Evolutionary conservation across 2,329 filamentous ascomycete species (phyloP).

Genomic region (Colletotrichum sp.): DNA sequence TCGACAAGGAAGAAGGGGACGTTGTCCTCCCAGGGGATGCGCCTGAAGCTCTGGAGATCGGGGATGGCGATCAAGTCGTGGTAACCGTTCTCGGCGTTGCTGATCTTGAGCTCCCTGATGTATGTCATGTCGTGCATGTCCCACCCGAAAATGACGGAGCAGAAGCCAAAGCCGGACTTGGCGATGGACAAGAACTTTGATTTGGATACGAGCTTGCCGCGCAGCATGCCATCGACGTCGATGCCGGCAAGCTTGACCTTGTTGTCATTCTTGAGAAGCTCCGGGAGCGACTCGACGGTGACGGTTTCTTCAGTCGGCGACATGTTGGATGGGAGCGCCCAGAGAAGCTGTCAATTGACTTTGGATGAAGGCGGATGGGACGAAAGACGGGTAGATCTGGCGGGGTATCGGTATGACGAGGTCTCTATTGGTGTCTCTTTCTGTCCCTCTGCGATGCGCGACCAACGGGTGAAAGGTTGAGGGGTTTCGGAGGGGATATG

Average conservation of each 20-base stretch:
- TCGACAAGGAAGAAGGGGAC: conserved; percentile 85
- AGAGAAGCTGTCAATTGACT: conserved; percentile 12
- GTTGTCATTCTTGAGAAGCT: conserved; percentile 72
- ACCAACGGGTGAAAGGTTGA: neutral
- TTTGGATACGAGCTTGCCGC: conserved; percentile 91
- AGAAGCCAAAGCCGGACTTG: conserved; percentile 87
- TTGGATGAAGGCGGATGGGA: conserved; percentile 12
- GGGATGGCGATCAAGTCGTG: conserved; percentile 83
- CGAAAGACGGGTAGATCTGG: neutral
- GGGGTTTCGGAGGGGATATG: neutral
- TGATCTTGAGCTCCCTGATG: conserved; percentile 82
- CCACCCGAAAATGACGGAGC: conserved; percentile 94
- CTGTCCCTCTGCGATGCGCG: neutral
- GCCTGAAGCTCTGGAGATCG: conserved; percentile 77
- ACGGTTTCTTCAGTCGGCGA: conserved; percentile 33
- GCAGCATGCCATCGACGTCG: conserved; percentile 85
- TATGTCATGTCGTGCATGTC: conserved; percentile 97
- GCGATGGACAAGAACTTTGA: conserved; percentile 88
- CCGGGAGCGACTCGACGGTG: conserved; percentile 68
- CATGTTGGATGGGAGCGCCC: conserved; percentile 26
- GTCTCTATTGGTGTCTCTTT: neutral
- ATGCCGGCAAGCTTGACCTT: conserved; percentile 88
- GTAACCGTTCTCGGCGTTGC: conserved; percentile 91
- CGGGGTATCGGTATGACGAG: neutral
- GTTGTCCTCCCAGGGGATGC: conserved; percentile 90